Percentiles rank a stretch among this genome's conserved stretches.
Conservation (phyloP, 208 protist species). For the Crithidia thermophila region DNA sequence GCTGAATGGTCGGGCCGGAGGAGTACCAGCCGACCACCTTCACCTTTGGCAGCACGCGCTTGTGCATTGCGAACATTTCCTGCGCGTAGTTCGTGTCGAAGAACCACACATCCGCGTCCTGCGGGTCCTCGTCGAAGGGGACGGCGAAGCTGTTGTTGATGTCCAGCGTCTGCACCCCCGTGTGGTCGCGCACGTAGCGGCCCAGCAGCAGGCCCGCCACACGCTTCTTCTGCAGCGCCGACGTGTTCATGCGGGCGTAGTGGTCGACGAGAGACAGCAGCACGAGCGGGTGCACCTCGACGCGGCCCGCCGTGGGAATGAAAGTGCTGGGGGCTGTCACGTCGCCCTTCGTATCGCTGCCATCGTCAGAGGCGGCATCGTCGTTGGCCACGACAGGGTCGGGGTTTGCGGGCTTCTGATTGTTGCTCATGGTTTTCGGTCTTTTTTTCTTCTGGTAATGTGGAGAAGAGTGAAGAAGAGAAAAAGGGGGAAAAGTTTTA, state of each 20-base stretch:
- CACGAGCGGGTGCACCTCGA: conserved; percentile 99
- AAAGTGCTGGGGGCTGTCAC: conserved; percentile 26
- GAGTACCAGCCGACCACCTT: conserved; percentile 99
- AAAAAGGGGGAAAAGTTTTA: conserved; percentile 4
- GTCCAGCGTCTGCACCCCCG: conserved; percentile 72
- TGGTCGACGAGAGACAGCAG: conserved; percentile 99
- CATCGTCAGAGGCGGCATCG: conserved; percentile 28
- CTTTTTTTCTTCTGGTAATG: not conserved
- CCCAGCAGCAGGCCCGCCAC: conserved; percentile 98
- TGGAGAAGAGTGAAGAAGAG: no score
- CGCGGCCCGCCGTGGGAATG: conserved; percentile 68
- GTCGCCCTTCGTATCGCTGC: conserved; percentile 25
- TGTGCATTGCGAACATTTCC: conserved; percentile 99
- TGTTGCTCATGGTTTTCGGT: conserved; percentile 13
- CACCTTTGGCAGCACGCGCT: conserved; percentile 98
- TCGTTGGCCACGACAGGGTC: conserved; percentile 13
- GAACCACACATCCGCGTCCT: conserved; percentile 98
- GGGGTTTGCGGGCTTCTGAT: conserved; percentile 8
- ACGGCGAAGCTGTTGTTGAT: conserved; percentile 99
- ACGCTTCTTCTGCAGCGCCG: conserved; percentile 91
- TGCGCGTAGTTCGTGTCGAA: conserved; percentile 96
- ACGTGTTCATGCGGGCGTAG: conserved; percentile 97
- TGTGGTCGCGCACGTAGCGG: conserved; percentile 55
- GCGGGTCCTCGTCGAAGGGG: conserved; percentile 99
- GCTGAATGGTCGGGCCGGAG: conserved; percentile 96